phyloP scores from a whole-genome alignment of 192 early-diverging fungal genomes.

The Linderina pennispora region DNA sequence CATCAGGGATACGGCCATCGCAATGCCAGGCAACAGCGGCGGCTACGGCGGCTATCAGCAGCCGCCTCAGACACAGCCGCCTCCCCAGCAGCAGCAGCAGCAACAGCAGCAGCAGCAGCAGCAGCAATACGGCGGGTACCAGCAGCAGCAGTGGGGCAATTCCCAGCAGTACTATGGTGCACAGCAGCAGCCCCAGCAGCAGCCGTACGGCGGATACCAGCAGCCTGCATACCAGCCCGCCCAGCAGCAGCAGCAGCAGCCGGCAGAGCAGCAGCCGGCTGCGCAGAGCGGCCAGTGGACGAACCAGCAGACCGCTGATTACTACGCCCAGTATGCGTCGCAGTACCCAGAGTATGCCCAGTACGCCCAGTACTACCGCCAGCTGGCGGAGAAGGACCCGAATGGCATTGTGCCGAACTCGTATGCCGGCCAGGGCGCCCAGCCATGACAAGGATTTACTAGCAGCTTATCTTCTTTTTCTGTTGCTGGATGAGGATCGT shows the following conservation, averaged over 20 bases:
- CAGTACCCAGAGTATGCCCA: constrained; percentile 43
- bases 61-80: constrained; percentile 7
- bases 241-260: background rate
- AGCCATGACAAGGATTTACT: background rate
- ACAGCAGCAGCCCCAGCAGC: constrained; percentile 14
- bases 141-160: background rate
- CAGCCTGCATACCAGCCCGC: background rate
- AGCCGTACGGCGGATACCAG: background rate
- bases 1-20: background rate
- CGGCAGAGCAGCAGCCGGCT: constrained; percentile 7
- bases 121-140: background rate
- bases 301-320: constrained; percentile 42
- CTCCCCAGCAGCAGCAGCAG: constrained; percentile 7
- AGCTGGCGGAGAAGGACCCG: constrained; percentile 42
- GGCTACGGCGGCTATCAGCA: constrained; percentile 12
- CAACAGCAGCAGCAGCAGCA: constrained; percentile 15
- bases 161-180: background rate
- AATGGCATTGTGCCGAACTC: constrained; percentile 42
- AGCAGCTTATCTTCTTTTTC: background rate
- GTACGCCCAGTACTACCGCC: constrained; percentile 45
- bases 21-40: too few species aligned
- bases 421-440: background rate
- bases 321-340: constrained; percentile 40
- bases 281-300: constrained; percentile 29
- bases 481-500: too few species aligned